Evolutionary conservation across 768 basidiomycete genomes (phyloP).

Genomic region (Pilatotrama ljubarskyi): DNA sequence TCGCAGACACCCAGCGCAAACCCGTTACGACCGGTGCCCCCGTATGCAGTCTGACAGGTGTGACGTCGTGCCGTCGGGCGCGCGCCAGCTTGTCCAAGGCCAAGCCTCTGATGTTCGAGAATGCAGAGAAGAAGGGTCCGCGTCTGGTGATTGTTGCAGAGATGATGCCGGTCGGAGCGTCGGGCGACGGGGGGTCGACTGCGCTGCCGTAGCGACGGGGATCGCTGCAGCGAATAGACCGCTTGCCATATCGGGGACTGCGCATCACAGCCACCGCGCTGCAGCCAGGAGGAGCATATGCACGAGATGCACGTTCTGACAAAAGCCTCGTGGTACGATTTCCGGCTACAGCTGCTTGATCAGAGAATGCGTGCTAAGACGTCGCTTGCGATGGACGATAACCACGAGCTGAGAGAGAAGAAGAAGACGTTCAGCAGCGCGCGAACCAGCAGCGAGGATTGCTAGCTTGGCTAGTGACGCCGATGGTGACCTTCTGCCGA

Average conservation of each 20-base stretch:
- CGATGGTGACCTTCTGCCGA: too few species aligned
- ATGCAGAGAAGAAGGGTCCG: neutral
- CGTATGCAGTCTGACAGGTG: constrained; percentile 3
- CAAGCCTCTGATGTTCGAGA: constrained; percentile 2
- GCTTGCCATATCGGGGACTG: constrained; percentile 1
- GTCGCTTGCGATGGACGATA: neutral
- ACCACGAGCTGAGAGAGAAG: neutral
- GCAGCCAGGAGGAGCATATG: constrained; percentile 5
- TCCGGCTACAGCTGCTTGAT: neutral
- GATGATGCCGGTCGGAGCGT: neutral
- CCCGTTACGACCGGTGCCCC: neutral
- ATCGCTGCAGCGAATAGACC: neutral
- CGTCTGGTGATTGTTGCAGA: neutral
- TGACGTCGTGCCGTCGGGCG: neutral
- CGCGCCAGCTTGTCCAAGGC: too few species aligned
- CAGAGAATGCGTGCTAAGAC: neutral
- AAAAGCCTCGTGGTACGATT: neutral
- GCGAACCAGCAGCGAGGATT: too few species aligned
- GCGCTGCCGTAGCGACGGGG: constrained; percentile 3
- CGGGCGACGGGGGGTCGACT: neutral
- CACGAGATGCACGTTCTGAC: neutral
- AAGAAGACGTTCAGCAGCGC: neutral
- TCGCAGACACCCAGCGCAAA: neutral
- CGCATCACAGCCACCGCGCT: constrained; percentile 10
- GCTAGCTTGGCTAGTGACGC: too few species aligned